phyloP scores from a whole-genome alignment of 305 asterid genomes.

The Fraxinus sp. region DNA sequence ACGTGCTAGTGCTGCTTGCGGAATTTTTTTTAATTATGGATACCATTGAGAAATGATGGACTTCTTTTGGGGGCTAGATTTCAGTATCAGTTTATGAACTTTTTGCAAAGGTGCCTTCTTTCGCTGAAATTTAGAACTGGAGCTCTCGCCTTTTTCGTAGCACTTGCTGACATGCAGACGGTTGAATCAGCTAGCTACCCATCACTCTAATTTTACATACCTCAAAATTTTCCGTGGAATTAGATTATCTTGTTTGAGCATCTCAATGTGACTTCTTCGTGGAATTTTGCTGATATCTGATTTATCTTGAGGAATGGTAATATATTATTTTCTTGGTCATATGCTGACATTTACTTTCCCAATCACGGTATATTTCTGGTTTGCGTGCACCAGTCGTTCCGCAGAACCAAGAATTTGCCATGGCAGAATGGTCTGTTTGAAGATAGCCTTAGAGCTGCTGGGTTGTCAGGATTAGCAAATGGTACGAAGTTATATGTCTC shows the following conservation, averaged over 20 bases:
- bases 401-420: conserved; percentile 73
- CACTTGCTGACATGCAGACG: conserved; percentile 62
- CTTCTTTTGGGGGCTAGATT: conserved; percentile 34
- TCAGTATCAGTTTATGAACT: conserved; percentile 58
- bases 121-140: conserved; percentile 66
- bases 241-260: conserved; percentile 54
- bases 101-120: conserved; percentile 60
- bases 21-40: conserved; percentile 29
- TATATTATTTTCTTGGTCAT: conserved; percentile 49
- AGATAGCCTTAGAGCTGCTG: conserved; percentile 93
- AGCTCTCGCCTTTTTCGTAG: conserved; percentile 65
- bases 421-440: conserved; percentile 89
- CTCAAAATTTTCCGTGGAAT: conserved; percentile 41
- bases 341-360: conserved; percentile 58
- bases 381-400: conserved; percentile 85
- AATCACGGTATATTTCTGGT: conserved; percentile 60
- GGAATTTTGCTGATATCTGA: conserved; percentile 55
- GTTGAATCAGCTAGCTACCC: conserved; percentile 42
- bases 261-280: conserved; percentile 48
- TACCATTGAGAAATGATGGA: conserved; percentile 46
- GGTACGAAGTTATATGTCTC: conserved; percentile 78
- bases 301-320: conserved; percentile 64
- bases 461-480: conserved; percentile 63
- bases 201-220: conserved; percentile 43
- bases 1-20: conserved; percentile 14